phyloP scores from a whole-genome alignment of 345 rosid genomes.

The Heritiera littoralis region DNA sequence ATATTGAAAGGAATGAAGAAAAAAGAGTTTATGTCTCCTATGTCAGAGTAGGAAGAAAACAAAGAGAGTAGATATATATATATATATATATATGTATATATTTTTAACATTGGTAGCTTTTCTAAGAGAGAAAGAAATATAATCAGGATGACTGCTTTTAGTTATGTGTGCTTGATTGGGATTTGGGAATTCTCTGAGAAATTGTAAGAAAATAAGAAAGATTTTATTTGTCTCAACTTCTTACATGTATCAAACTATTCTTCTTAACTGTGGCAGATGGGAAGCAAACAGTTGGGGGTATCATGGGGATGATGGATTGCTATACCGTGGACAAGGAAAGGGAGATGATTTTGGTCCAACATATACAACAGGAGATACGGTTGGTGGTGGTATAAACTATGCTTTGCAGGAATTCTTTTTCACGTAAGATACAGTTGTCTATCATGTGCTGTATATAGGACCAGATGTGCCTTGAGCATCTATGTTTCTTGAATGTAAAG shows the following conservation, averaged over 20 bases:
- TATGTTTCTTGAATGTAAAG: not conserved
- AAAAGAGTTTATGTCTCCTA: not conserved
- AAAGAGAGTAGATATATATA: not conserved
- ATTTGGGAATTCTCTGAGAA: conserved; percentile 3
- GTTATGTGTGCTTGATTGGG: not conserved
- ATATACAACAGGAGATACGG: conserved; percentile 69
- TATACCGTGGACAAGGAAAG: conserved; percentile 72
- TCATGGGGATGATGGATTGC: conserved; percentile 91
- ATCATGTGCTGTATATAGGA: conserved; percentile 15
- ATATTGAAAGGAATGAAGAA: not conserved
- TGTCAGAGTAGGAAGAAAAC: not conserved
- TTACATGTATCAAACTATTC: not conserved
- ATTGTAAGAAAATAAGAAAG: not conserved
- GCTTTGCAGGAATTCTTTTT: conserved; percentile 83
- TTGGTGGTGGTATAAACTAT: conserved; percentile 94
- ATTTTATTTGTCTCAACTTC: conserved; percentile 2
- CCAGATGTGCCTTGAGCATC: not conserved
- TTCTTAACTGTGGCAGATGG: conserved; percentile 54
- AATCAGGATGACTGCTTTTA: conserved; percentile 1
- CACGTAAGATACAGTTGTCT: conserved; percentile 67
- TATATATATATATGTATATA: too few species aligned
- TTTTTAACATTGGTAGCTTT: not conserved
- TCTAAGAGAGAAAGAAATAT: not conserved
- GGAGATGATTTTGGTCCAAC: conserved; percentile 89
- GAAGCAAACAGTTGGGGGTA: conserved; percentile 94